Percentiles rank a stretch among this genome's conserved stretches.
Evolutionary conservation across 305 asterid genomes (phyloP).

Genomic region (Fraxinus dipetala): DNA sequence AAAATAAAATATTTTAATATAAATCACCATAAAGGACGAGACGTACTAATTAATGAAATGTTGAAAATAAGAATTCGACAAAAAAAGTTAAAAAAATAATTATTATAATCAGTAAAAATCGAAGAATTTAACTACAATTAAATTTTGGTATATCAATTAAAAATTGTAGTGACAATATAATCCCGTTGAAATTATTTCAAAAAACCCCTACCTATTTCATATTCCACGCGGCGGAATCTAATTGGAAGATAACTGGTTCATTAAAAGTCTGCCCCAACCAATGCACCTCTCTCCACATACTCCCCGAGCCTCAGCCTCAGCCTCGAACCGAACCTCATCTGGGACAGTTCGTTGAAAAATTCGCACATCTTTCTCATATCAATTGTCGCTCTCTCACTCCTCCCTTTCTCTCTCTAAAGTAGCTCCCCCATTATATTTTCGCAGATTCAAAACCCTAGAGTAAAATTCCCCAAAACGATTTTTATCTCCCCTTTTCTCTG

Average conservation of each 20-base stretch:
- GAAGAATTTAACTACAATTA: neutral
- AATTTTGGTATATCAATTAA: neutral
- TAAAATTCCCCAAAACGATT: constrained; percentile 25
- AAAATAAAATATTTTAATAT: too few relatives aligned
- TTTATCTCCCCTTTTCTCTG: constrained; percentile 23
- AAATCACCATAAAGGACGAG: neutral
- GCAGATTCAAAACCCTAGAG: constrained; percentile 52
- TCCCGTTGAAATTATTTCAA: neutral
- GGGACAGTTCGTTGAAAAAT: constrained; percentile 44
- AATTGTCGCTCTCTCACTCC: constrained; percentile 22
- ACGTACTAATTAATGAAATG: neutral
- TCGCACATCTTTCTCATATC: constrained; percentile 40
- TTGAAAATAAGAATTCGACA: neutral
- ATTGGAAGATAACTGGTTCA: constrained; percentile 4
- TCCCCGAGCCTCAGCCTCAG: constrained; percentile 29
- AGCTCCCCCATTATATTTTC: constrained; percentile 24
- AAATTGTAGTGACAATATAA: neutral
- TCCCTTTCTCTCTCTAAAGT: constrained; percentile 23
- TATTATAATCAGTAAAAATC: too few relatives aligned
- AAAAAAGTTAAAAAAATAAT: too few relatives aligned
- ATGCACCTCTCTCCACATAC: constrained; percentile 14
- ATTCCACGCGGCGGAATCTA: constrained; percentile 9
- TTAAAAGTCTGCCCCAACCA: constrained; percentile 7
- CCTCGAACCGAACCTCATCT: constrained; percentile 28
- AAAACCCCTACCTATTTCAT: neutral